Conservation (phyloP, 768 basidiomycete genomes). For the Omphalotus guepiniiformis region DNA sequence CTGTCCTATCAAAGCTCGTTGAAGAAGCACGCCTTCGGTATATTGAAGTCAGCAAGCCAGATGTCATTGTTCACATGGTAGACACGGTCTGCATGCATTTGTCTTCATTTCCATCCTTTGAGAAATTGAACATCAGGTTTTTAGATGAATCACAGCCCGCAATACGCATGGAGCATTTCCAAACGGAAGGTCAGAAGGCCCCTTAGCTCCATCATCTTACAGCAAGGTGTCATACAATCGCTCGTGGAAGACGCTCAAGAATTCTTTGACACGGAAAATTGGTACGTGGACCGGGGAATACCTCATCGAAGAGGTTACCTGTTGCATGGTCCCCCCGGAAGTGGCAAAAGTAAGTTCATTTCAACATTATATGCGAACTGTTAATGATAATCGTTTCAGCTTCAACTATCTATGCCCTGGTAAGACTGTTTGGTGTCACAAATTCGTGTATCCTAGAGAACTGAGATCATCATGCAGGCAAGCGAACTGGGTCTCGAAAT, state of each 20-base stretch:
- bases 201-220: conserved; percentile 49
- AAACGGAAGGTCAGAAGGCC: conserved; percentile 38
- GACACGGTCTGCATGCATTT: conserved; percentile 23
- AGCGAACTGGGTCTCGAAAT: conserved; percentile 83
- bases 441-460: not conserved
- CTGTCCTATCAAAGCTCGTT: conserved; percentile 36
- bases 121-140: not conserved
- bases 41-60: conserved; percentile 33
- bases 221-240: conserved; percentile 39
- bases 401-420: conserved; percentile 52
- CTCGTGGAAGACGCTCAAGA: conserved; percentile 49
- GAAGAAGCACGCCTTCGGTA: conserved; percentile 39
- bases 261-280: conserved; percentile 50
- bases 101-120: conserved; percentile 4
- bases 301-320: conserved; percentile 56
- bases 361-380: conserved; percentile 21
- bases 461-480: conserved; percentile 25
- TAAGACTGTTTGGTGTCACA: conserved; percentile 14
- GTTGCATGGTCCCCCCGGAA: conserved; percentile 57
- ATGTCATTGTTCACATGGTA: conserved; percentile 37
- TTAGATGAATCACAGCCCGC: conserved; percentile 16
- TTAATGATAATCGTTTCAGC: conserved; percentile 37
- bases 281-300: conserved; percentile 55
- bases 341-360: conserved; percentile 47
- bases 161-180: conserved; percentile 12